Evolutionary conservation across 164 flowering plant genomes (phyloP).

Genomic region (Cinnamomum chago): DNA sequence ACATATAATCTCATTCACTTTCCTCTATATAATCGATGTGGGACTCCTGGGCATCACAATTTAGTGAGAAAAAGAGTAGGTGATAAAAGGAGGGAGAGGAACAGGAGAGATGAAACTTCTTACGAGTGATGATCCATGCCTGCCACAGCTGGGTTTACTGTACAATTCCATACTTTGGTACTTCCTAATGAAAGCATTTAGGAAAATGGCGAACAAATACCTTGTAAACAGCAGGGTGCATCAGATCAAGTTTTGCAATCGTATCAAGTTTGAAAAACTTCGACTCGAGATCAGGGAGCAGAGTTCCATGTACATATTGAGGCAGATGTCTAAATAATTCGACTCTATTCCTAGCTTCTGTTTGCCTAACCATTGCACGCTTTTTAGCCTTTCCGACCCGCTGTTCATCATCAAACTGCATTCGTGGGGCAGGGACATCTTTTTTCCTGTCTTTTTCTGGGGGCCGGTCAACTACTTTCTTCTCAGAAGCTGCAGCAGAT

Average conservation of each 20-base stretch:
- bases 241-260: conserved; percentile 48
- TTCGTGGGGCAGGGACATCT: conserved; percentile 73
- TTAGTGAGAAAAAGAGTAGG: too few relatives aligned
- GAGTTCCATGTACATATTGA: conserved; percentile 93
- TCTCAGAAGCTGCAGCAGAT: conserved; percentile 45
- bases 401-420: conserved; percentile 72
- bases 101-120: neutral
- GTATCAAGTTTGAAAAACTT: conserved; percentile 82
- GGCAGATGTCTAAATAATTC: conserved; percentile 75
- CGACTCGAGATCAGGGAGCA: conserved; percentile 81
- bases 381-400: conserved; percentile 89
- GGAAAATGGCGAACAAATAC: conserved; percentile 34
- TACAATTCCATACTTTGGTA: neutral
- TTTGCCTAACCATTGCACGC: conserved; percentile 79
- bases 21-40: too few relatives aligned
- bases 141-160: neutral
- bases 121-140: neutral
- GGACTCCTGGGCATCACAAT: too few relatives aligned
- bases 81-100: neutral
- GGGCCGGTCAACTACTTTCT: conserved; percentile 61
- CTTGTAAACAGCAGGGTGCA: conserved; percentile 95
- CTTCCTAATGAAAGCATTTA: neutral
- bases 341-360: conserved; percentile 85
- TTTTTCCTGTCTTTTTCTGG: conserved; percentile 83
- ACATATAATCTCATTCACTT: too few relatives aligned